Conservation (phyloP, 768 basidiomycete genomes). For the Suillus decipiens region DNA sequence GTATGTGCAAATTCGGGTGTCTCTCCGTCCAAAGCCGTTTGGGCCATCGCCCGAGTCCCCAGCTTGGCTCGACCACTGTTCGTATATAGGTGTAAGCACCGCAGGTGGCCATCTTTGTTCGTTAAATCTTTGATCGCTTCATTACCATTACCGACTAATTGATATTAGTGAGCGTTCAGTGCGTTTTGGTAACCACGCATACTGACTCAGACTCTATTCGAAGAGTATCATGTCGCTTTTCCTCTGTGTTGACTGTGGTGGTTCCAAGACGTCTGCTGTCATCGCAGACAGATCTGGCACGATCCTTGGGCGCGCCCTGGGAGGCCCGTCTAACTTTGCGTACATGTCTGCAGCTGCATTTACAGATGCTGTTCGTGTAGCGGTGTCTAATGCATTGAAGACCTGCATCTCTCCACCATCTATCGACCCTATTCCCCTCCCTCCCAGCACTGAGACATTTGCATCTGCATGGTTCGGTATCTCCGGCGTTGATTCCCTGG, state of each 20-base stretch:
- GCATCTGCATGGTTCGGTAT: slow-evolving; percentile 81
- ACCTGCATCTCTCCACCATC: slow-evolving; percentile 41
- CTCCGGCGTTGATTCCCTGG: slow-evolving; percentile 77
- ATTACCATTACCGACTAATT: too few species aligned
- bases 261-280: slow-evolving; percentile 82
- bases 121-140: too few species aligned
- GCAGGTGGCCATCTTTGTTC: not conserved
- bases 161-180: not conserved
- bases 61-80: not conserved
- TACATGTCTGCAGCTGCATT: slow-evolving; percentile 71
- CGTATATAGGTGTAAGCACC: not conserved
- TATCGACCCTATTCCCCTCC: slow-evolving; percentile 38
- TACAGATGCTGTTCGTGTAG: slow-evolving; percentile 48
- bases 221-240: slow-evolving; percentile 52
- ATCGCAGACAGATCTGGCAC: slow-evolving; percentile 59
- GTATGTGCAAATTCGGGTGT: not conserved
- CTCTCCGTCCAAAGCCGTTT: not conserved
- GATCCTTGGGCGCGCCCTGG: slow-evolving; percentile 65
- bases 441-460: slow-evolving; percentile 46
- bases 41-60: not conserved
- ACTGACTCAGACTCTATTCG: too few species aligned
- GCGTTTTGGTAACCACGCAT: not conserved
- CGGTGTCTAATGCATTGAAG: slow-evolving; percentile 57
- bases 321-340: slow-evolving; percentile 85
- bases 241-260: slow-evolving; percentile 87